Percentiles rank a stretch among this genome's conserved stretches.
Conservation (phyloP, 2,329 filamentous ascomycete species). For the Trichoderma sp. region DNA sequence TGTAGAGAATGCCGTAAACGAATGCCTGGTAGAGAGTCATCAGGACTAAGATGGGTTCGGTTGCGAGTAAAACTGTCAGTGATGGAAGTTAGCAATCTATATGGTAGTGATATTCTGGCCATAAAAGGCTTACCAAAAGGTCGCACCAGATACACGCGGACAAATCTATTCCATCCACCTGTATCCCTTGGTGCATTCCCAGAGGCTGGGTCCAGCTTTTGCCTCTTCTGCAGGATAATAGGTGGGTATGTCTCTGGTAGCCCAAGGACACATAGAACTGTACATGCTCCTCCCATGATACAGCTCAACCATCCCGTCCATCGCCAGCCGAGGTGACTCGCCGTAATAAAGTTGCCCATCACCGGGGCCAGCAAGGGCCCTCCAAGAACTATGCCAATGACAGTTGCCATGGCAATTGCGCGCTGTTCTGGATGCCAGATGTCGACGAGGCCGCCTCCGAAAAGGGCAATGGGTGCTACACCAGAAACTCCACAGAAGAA, state of each 20-base stretch:
- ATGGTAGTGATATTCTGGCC: no score
- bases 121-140: slow-evolving; percentile 12
- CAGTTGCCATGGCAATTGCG: slow-evolving; percentile 18
- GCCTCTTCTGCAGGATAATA: slow-evolving; percentile 2
- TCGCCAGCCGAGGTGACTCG: slow-evolving; percentile 18
- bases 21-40: slow-evolving; percentile 49
- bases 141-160: slow-evolving; percentile 6
- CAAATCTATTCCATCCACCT: not conserved
- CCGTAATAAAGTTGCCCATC: slow-evolving; percentile 21
- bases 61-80: slow-evolving; percentile 8
- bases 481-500: slow-evolving; percentile 17
- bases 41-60: slow-evolving; percentile 19
- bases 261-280: slow-evolving; percentile 3
- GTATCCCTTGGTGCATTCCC: not conserved
- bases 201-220: not conserved
- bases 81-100: not conserved
- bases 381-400: slow-evolving; percentile 20
- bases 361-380: slow-evolving; percentile 17
- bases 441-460: slow-evolving; percentile 19
- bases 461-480: slow-evolving; percentile 17
- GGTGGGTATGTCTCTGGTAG: slow-evolving; percentile 18
- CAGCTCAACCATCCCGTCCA: slow-evolving; percentile 21
- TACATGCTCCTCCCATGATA: slow-evolving; percentile 20
- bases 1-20: slow-evolving; percentile 54
- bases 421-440: slow-evolving; percentile 21